Conservation (phyloP, 257 asterid species). For the Plantago ovata region DNA sequence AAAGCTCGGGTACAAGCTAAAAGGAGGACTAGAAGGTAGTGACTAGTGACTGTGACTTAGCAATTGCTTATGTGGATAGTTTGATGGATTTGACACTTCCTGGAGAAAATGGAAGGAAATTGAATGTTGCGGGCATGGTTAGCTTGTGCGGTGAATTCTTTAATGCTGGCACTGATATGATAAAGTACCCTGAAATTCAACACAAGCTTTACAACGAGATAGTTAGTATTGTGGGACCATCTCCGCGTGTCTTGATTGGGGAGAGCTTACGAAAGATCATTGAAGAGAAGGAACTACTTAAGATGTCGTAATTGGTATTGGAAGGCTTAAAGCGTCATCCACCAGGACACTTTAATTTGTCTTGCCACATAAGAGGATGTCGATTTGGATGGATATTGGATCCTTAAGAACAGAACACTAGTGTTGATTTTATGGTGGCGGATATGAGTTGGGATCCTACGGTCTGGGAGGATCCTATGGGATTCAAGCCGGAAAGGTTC, state of each 20-base stretch:
- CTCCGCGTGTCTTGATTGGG: background rate
- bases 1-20: slow-evolving; percentile 36
- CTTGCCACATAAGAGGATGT: slow-evolving; percentile 45
- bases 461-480: slow-evolving; percentile 72
- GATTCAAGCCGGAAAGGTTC: slow-evolving; percentile 70
- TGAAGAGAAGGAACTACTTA: slow-evolving; percentile 50
- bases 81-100: slow-evolving; percentile 40
- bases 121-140: slow-evolving; percentile 43
- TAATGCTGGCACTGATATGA: slow-evolving; percentile 60
- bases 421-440: slow-evolving; percentile 65
- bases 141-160: slow-evolving; percentile 56
- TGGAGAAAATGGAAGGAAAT: slow-evolving; percentile 43
- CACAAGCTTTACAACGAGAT: slow-evolving; percentile 46
- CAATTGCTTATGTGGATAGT: slow-evolving; percentile 54
- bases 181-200: slow-evolving; percentile 48
- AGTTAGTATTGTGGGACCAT: slow-evolving; percentile 25
- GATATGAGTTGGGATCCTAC: slow-evolving; percentile 62
- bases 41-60: background rate
- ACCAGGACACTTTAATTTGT: slow-evolving; percentile 67
- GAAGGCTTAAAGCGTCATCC: slow-evolving; percentile 67
- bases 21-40: no score
- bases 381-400: slow-evolving; percentile 38
- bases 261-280: slow-evolving; percentile 15
- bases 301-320: slow-evolving; percentile 51
- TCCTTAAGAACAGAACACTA: slow-evolving; percentile 39